phyloP scores from a whole-genome alignment of 768 basidiomycete species.

The Mycena galopus region DNA sequence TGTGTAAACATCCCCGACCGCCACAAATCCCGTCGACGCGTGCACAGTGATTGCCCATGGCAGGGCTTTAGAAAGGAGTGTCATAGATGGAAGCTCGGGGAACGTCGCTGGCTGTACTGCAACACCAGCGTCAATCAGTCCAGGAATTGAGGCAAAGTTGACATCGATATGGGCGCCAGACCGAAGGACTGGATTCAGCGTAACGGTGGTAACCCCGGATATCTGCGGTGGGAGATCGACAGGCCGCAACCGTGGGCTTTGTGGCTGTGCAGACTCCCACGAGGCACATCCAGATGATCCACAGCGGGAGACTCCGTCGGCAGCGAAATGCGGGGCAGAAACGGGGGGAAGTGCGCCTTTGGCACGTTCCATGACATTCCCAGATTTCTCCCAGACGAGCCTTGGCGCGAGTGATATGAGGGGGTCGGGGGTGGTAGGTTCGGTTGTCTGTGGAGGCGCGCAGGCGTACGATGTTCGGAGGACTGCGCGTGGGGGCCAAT shows the following conservation, averaged over 20 bases:
- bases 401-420: not conserved
- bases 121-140: not conserved
- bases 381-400: not conserved
- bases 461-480: not conserved
- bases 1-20: constrained; percentile 15
- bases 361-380: no score
- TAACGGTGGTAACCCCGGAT: constrained; percentile 6
- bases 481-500: not conserved
- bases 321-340: not conserved
- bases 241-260: not conserved
- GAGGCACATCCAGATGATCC: no score
- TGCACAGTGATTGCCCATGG: constrained; percentile 35
- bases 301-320: not conserved
- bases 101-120: constrained; percentile 14
- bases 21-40: constrained; percentile 14
- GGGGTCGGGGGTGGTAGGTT: not conserved
- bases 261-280: constrained; percentile 1
- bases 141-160: not conserved
- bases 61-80: constrained; percentile 8
- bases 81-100: constrained; percentile 31
- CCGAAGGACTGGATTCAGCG: constrained; percentile 14
- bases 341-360: not conserved
- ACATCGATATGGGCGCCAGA: not conserved
- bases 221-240: constrained; percentile 20
- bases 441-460: not conserved